phyloP scores from a whole-genome alignment of 352 stramenopile genomes.

The Globisporangium radiosum region DNA sequence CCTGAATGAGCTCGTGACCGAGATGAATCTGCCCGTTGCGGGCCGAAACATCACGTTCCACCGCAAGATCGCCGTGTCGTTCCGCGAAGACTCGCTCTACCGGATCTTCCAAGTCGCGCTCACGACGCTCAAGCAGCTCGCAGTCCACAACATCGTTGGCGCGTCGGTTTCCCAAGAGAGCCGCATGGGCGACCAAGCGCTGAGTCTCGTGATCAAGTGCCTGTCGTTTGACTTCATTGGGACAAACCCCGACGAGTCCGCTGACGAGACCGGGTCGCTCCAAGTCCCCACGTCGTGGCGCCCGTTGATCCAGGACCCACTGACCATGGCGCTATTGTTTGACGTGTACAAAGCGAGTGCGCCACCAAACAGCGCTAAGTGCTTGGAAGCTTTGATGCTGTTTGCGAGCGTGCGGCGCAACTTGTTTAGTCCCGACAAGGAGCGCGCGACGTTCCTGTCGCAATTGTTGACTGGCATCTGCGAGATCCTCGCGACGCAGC shows the following conservation, averaged over 20 bases:
- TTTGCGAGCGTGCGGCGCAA: conserved; percentile 93
- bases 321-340: conserved; percentile 94
- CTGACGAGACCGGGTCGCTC: conserved; percentile 96
- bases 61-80: conserved; percentile 96
- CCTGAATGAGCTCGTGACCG: conserved; percentile 96
- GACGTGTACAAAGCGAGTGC: conserved; percentile 94
- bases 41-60: conserved; percentile 96
- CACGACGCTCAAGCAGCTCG: conserved; percentile 94
- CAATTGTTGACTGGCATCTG: conserved; percentile 93
- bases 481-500: conserved; percentile 91
- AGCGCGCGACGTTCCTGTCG: conserved; percentile 90
- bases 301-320: conserved; percentile 89
- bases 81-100: conserved; percentile 95
- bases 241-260: conserved; percentile 97
- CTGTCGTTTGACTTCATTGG: conserved; percentile 99
- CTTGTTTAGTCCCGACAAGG: conserved; percentile 96
- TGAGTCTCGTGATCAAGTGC: conserved; percentile 92
- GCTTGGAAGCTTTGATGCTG: conserved; percentile 95
- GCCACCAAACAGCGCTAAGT: conserved; percentile 92
- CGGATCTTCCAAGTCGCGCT: conserved; percentile 95
- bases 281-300: conserved; percentile 97
- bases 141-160: conserved; percentile 84
- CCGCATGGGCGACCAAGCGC: conserved; percentile 90
- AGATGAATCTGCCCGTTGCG: conserved; percentile 94
- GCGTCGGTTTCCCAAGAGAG: conserved; percentile 84